phyloP scores from a whole-genome alignment of 257 asterid species.

The Lithospermum erythrorhizon region DNA sequence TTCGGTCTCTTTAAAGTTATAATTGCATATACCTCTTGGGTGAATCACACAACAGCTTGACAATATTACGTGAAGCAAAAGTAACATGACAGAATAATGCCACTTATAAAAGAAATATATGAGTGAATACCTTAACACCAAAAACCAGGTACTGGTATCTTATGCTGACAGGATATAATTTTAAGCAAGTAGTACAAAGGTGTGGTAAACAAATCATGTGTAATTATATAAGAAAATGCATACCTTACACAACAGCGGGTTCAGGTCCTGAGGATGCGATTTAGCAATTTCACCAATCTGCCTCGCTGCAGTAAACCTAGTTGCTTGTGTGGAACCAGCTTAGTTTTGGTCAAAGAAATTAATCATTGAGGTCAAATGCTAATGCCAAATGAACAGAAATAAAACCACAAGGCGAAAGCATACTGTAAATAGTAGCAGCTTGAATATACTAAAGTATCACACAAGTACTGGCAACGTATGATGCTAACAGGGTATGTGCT shows the following conservation, averaged over 20 bases:
- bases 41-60: too few species aligned
- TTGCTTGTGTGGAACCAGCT: slow-evolving; percentile 98
- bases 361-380: slow-evolving; percentile 2
- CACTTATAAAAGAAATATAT: too few species aligned
- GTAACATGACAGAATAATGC: not conserved
- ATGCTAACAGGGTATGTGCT: not conserved
- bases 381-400: slow-evolving; percentile 6
- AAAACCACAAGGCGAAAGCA: not conserved
- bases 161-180: not conserved
- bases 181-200: not conserved
- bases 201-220: not conserved
- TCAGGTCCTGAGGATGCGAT: slow-evolving; percentile 93
- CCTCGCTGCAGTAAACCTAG: slow-evolving; percentile 94
- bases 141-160: not conserved
- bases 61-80: not conserved
- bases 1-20: not conserved
- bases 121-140: not conserved
- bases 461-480: not conserved
- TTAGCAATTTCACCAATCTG: slow-evolving; percentile 98
- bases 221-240: slow-evolving; percentile 1
- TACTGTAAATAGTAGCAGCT: not conserved
- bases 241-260: slow-evolving; percentile 82
- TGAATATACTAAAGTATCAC: not conserved
- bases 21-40: not conserved
- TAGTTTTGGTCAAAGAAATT: slow-evolving; percentile 45